phyloP scores from a whole-genome alignment of 108 stramenopile genomes.

The Skeletonema costatum region DNA sequence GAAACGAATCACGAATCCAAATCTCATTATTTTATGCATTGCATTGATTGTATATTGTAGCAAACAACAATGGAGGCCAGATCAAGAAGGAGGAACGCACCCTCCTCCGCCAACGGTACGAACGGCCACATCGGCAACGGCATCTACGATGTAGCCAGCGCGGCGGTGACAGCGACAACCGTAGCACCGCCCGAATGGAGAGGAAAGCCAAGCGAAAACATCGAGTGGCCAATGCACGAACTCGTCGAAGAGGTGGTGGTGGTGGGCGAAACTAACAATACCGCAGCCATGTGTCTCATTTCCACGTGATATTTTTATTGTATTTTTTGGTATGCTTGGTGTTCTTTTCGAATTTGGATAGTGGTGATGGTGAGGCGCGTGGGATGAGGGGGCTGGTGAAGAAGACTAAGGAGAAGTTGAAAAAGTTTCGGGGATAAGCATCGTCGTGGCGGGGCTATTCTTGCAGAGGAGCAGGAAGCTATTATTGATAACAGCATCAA shows the following conservation, averaged over 20 bases:
- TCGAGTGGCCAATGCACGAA: slow-evolving; percentile 27
- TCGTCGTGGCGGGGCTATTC: background rate
- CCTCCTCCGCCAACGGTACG: background rate
- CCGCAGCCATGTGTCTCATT: slow-evolving; percentile 12
- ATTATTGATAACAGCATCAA: slow-evolving; percentile 1
- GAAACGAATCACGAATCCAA: background rate
- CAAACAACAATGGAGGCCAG: slow-evolving; percentile 6
- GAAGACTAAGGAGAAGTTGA: slow-evolving; percentile 16
- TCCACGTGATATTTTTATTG: slow-evolving; percentile 14
- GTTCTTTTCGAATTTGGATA: slow-evolving; percentile 30
- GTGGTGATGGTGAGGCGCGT: slow-evolving; percentile 2
- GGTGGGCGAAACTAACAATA: background rate
- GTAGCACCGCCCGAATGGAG: slow-evolving; percentile 15
- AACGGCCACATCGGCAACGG: slow-evolving; percentile 12
- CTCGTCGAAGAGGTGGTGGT: slow-evolving; percentile 3
- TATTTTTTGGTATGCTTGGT: slow-evolving; percentile 26
- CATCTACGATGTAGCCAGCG: slow-evolving; percentile 30
- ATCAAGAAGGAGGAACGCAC: slow-evolving; percentile 31
- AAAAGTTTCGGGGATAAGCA: slow-evolving; percentile 10
- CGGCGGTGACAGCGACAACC: slow-evolving; percentile 16
- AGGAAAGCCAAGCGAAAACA: slow-evolving; percentile 26
- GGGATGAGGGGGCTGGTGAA: slow-evolving; percentile 30
- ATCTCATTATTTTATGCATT: background rate
- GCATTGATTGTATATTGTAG: background rate
- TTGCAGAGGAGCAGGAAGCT: slow-evolving; percentile 13